Evolutionary conservation across 192 early-diverging fungal species (phyloP).

Genomic region (Backusella parvicylindrica): DNA sequence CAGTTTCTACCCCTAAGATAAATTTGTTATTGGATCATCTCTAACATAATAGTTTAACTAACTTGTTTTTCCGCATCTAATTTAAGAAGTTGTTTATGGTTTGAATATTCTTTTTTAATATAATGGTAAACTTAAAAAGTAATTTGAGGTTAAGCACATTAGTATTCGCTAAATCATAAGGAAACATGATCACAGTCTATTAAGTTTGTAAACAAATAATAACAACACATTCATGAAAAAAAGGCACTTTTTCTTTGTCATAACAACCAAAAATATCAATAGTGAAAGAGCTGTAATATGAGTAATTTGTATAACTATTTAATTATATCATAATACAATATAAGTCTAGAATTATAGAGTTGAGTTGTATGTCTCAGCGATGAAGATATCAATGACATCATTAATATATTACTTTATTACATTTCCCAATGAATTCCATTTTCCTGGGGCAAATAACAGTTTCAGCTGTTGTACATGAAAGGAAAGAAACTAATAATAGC

Average conservation of each 20-base stretch:
- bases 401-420: background rate
- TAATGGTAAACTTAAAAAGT: background rate
- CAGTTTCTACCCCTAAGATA: background rate
- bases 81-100: background rate
- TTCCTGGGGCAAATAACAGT: background rate
- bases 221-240: background rate
- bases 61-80: background rate
- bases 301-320: background rate
- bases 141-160: background rate
- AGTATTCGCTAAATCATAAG: background rate
- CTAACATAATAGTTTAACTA: background rate
- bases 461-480: background rate
- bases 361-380: background rate
- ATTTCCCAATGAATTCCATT: background rate
- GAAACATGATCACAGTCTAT: background rate
- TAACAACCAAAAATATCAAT: background rate
- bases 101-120: background rate
- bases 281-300: background rate
- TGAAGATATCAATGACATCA: background rate
- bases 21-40: background rate
- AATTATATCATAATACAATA: background rate
- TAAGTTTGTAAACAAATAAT: background rate
- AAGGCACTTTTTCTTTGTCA: background rate
- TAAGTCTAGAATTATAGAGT: background rate
- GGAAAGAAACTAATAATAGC: background rate